Conservation (phyloP, 2,329 filamentous ascomycete genomes). For the Xylariaceae sp. region DNA sequence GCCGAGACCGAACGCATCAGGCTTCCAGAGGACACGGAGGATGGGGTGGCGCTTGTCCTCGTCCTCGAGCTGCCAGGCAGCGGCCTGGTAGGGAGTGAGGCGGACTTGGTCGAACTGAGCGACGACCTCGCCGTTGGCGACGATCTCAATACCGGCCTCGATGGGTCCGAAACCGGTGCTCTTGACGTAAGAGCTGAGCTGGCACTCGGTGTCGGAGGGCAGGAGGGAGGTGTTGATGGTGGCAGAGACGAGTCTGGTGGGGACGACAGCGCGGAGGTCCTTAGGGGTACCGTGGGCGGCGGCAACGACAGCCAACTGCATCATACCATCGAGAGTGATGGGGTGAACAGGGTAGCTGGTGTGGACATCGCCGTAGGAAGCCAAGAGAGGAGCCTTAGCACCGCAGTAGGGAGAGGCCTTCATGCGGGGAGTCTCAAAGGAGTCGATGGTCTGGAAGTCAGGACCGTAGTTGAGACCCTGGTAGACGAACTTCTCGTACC, state of each 20-base stretch:
- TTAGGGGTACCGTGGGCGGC: conserved; percentile 5
- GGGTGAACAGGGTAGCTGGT: conserved; percentile 4
- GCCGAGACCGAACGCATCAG: conserved; percentile 14
- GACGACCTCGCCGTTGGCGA: background rate
- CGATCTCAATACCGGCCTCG: conserved; percentile 8
- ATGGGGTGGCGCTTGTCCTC: conserved; percentile 14
- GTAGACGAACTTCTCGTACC: conserved; percentile 14
- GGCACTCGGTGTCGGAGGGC: background rate
- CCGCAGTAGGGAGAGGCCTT: background rate
- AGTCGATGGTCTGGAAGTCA: conserved; percentile 11
- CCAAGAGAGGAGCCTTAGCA: conserved; percentile 11
- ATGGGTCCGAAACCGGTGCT: conserved; percentile 10
- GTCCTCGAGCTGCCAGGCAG: background rate
- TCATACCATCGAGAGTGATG: conserved; percentile 3
- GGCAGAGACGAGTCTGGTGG: conserved; percentile 5
- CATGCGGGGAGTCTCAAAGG: conserved; percentile 7
- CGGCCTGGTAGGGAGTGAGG: conserved; percentile 3
- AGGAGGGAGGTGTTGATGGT: background rate
- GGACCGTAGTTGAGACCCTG: conserved; percentile 15
- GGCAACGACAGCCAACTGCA: conserved; percentile 3
- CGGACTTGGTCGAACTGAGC: conserved; percentile 7
- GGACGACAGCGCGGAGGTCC: conserved; percentile 10
- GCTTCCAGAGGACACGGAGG: conserved; percentile 19
- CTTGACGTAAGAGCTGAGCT: background rate
- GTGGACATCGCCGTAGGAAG: background rate